Conservation (phyloP, 768 basidiomycete genomes). For the Leucosporidium yakuticum region DNA sequence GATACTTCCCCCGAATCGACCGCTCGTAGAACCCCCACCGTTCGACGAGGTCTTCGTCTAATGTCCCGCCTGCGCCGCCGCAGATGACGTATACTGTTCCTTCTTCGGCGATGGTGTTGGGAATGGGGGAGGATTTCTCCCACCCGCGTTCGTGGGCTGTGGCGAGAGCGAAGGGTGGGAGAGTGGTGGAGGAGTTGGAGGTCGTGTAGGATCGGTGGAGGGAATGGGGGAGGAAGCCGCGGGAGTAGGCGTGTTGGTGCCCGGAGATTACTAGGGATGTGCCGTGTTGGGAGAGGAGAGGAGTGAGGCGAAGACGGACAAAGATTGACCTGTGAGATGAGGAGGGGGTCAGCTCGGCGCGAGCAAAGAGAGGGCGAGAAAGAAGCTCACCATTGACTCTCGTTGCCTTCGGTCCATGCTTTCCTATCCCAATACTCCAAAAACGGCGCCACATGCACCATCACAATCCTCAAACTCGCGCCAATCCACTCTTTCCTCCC, state of each 20-base stretch:
- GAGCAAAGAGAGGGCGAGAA: not conserved
- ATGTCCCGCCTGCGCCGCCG: conserved; percentile 32
- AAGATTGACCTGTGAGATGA: conserved; percentile 22
- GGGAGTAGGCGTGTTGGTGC: conserved; percentile 33
- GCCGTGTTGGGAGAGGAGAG: conserved; percentile 12
- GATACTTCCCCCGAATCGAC: conserved; percentile 6
- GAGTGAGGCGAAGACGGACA: conserved; percentile 23
- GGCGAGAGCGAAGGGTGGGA: conserved; percentile 8
- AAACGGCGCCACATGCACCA: conserved; percentile 33
- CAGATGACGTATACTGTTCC: conserved; percentile 12
- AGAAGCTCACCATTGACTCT: conserved; percentile 22
- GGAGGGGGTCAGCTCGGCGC: not conserved
- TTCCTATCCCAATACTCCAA: conserved; percentile 30
- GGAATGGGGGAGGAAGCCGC: conserved; percentile 28
- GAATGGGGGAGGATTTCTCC: not conserved
- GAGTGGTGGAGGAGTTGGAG: not conserved
- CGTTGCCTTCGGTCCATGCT: conserved; percentile 26
- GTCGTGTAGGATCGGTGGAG: conserved; percentile 11
- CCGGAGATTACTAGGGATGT: conserved; percentile 28
- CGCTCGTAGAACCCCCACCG: conserved; percentile 23
- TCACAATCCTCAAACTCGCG: conserved; percentile 20
- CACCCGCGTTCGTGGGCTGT: not conserved
- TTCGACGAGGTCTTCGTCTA: conserved; percentile 30
- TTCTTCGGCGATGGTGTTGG: not conserved
- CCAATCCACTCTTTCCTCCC: conserved; percentile 9